phyloP scores from a whole-genome alignment of 129 eudicot species.

The Tagetes erecta region DNA sequence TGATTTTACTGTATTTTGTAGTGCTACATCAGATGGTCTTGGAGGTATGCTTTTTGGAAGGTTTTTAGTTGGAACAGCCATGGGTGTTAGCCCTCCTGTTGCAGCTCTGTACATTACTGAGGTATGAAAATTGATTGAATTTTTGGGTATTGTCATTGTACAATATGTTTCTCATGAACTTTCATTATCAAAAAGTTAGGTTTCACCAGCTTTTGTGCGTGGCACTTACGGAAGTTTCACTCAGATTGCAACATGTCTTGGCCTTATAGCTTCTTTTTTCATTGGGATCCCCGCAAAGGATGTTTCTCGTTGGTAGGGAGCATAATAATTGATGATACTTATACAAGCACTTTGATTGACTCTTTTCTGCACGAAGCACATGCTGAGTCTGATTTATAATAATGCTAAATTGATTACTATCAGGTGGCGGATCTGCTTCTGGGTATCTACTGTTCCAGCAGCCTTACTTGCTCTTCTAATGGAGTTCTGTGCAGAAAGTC shows the following conservation, averaged over 20 bases:
- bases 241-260: conserved; percentile 90
- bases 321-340: conserved; percentile 19
- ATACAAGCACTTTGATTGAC: background rate
- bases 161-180: conserved; percentile 20
- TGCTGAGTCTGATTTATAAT: conserved; percentile 10
- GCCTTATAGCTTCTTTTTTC: conserved; percentile 70
- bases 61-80: conserved; percentile 73
- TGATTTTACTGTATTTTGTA: conserved; percentile 35
- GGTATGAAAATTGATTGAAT: conserved; percentile 40
- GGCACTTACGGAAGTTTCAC: conserved; percentile 93
- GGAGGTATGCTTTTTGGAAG: conserved; percentile 86
- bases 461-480: conserved; percentile 64
- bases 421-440: conserved; percentile 94
- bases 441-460: conserved; percentile 82
- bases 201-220: conserved; percentile 81
- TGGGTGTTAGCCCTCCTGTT: conserved; percentile 89
- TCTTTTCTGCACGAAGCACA: background rate
- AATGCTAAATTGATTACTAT: conserved; percentile 18
- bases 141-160: background rate
- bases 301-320: conserved; percentile 66
- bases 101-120: conserved; percentile 90
- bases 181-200: conserved; percentile 48
- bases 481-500: conserved; percentile 91
- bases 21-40: conserved; percentile 71
- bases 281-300: conserved; percentile 86